Evolutionary conservation across 768 basidiomycete species (phyloP).

Genomic region (Phanerochaete carnosa): DNA sequence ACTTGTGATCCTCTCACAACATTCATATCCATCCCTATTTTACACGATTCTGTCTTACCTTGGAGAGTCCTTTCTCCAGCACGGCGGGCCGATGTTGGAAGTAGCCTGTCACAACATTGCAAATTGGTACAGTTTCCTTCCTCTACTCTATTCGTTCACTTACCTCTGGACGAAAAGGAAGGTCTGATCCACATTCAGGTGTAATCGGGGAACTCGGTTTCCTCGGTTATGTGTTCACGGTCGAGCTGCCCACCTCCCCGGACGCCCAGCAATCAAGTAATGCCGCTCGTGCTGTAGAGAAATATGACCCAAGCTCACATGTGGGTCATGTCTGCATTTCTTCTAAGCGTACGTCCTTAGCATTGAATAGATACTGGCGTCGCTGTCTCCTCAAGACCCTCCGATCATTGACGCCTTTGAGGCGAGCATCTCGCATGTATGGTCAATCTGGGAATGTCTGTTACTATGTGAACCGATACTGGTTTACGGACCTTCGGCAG

Average conservation of each 20-base stretch:
- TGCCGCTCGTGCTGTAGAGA: neutral
- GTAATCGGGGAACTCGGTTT: constrained; percentile 76
- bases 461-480: constrained; percentile 88
- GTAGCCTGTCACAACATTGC: constrained; percentile 84
- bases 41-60: constrained; percentile 61
- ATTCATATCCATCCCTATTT: constrained; percentile 82
- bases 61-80: constrained; percentile 69
- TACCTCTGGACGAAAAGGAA: constrained; percentile 44
- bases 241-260: constrained; percentile 62
- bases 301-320: constrained; percentile 7
- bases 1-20: constrained; percentile 76
- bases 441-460: constrained; percentile 93
- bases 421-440: constrained; percentile 60
- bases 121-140: constrained; percentile 58
- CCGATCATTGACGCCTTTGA: constrained; percentile 62
- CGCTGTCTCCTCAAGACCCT: constrained; percentile 53
- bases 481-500: constrained; percentile 75
- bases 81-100: constrained; percentile 81
- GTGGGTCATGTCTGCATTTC: neutral
- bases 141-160: neutral
- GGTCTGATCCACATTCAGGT: constrained; percentile 75
- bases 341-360: neutral
- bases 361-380: constrained; percentile 58
- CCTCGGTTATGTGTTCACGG: constrained; percentile 69
- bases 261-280: constrained; percentile 62